These are phyloP conservation scores for Geotrichum citri-aurantii DNA, from an alignment of 1,139 yeast genomes.

Conservation along the genomic window DNA sequence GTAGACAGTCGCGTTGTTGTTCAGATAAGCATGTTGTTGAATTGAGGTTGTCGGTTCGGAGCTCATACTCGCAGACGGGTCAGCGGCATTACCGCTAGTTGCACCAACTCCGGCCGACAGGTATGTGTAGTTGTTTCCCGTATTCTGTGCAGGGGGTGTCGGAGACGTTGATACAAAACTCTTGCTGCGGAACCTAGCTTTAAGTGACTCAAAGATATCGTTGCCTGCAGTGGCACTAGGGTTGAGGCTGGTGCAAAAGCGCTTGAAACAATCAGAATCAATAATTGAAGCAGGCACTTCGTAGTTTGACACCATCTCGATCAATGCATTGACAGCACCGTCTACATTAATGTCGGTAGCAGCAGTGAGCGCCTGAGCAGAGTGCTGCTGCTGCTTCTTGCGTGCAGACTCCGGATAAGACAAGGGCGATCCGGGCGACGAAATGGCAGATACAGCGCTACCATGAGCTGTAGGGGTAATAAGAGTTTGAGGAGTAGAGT, in stretches of 20 bases:
- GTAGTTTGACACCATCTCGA: constrained; percentile 11
- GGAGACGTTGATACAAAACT: not conserved
- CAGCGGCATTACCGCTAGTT: not conserved
- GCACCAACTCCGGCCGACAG: not conserved
- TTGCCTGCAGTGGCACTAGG: constrained; percentile 3
- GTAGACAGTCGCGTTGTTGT: not conserved
- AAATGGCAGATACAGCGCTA: not conserved
- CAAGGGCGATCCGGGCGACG: not conserved
- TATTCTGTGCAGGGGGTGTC: not conserved
- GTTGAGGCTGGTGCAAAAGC: constrained; percentile 10
- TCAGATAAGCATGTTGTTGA: not conserved
- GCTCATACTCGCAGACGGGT: not conserved
- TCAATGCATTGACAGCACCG: constrained; percentile 4
- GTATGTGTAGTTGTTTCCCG: constrained; percentile 6
- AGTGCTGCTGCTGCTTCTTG: not conserved
- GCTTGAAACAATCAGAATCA: constrained; percentile 10
- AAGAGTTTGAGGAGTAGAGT: not conserved
- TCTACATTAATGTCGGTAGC: constrained; percentile 3
- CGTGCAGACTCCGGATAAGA: not conserved
- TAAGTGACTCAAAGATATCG: constrained; percentile 1
- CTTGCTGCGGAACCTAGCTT: not conserved
- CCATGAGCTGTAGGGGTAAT: not conserved
- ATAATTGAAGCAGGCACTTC: constrained; percentile 9
- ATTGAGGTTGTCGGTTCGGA: not conserved
- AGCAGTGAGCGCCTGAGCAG: not conserved